These are phyloP conservation scores for Saccharomycopsis crataegensis DNA, from an alignment of 1,139 yeast species.

Conservation along the genomic window DNA sequence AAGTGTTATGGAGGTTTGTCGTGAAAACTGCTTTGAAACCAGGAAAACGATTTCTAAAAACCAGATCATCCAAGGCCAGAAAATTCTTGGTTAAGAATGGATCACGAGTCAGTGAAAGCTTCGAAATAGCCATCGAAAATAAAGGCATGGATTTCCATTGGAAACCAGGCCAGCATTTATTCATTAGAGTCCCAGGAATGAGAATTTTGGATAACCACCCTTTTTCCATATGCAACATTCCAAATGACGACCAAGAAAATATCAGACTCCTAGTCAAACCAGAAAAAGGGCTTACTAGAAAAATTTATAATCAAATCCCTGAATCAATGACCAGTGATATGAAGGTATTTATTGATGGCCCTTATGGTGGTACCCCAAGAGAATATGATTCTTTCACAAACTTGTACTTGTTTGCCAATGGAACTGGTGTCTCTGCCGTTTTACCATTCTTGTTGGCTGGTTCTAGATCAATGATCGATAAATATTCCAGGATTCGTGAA, in stretches of 20 bases:
- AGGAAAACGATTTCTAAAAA: constrained; percentile 36
- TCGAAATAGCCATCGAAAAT: constrained; percentile 37
- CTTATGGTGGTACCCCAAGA: constrained; percentile 54
- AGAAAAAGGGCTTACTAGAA: constrained; percentile 43
- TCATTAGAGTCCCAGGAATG: constrained; percentile 41
- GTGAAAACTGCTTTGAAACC: constrained; percentile 47
- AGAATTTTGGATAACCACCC: constrained; percentile 54
- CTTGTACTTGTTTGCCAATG: constrained; percentile 37
- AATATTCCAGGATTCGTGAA: constrained; percentile 21
- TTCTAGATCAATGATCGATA: constrained; percentile 21
- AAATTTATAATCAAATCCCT: constrained; percentile 25
- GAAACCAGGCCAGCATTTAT: constrained; percentile 59
- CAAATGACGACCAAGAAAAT: constrained; percentile 26
- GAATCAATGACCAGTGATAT: constrained; percentile 22
- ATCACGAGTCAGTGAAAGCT: constrained; percentile 27
- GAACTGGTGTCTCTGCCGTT: constrained; percentile 52
- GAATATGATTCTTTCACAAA: constrained; percentile 44
- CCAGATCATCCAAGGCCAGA: constrained; percentile 37
- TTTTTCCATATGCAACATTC: constrained; percentile 45
- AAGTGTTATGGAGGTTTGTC: constrained; percentile 42
- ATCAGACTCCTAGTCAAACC: constrained; percentile 47
- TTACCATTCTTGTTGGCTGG: constrained; percentile 38
- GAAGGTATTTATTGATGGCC: constrained; percentile 48
- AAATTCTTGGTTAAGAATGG: constrained; percentile 6
- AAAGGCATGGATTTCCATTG: constrained; percentile 35